Evolutionary conservation across 192 early-diverging fungal species (phyloP).

Genomic region (Podila clonocystis): DNA sequence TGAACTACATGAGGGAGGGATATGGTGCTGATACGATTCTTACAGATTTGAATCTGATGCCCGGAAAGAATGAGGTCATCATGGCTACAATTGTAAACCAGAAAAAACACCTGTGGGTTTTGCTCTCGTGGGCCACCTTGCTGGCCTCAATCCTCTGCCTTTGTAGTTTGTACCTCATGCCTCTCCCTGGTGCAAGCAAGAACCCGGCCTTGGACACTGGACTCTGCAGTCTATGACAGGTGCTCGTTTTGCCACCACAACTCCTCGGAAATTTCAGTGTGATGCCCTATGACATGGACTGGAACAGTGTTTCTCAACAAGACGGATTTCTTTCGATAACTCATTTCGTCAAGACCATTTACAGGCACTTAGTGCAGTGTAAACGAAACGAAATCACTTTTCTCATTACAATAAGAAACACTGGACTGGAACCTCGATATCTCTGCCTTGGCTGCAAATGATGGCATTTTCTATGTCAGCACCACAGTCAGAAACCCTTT

Average conservation of each 20-base stretch:
- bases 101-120: too few relatives aligned
- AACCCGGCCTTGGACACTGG: constrained; percentile 19
- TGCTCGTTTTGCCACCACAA: not conserved
- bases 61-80: constrained; percentile 12
- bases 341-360: too few relatives aligned
- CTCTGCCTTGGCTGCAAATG: not conserved
- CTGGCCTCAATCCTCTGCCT: too few relatives aligned
- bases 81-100: not conserved
- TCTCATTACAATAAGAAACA: too few relatives aligned
- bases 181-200: not conserved
- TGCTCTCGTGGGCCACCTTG: too few relatives aligned
- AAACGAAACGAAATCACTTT: too few relatives aligned
- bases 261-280: not conserved
- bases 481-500: not conserved
- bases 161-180: not conserved
- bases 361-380: too few relatives aligned
- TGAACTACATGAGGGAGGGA: not conserved
- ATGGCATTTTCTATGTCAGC: not conserved
- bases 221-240: not conserved
- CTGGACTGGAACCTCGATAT: not conserved
- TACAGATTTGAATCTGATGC: constrained; percentile 2
- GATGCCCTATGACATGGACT: not conserved
- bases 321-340: too few relatives aligned
- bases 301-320: too few relatives aligned
- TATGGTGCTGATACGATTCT: not conserved